phyloP scores from a whole-genome alignment of 805 yeast species.

The Debaryomyces hansenii region DNA sequence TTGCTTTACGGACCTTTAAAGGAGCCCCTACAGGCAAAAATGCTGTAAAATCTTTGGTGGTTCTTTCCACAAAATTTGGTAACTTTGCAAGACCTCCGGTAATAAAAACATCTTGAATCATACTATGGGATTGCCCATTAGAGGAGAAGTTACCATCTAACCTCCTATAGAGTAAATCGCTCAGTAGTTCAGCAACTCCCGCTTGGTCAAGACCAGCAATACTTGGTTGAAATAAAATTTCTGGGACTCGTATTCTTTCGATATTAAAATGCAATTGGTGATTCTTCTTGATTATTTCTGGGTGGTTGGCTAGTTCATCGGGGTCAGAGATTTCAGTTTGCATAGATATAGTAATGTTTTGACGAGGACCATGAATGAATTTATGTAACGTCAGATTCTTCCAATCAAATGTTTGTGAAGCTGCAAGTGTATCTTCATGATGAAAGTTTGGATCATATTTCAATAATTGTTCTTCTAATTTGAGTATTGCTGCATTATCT shows the following conservation, averaged over 20 bases:
- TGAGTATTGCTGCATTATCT: conserved; percentile 58
- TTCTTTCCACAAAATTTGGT: conserved; percentile 64
- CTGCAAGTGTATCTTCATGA: conserved; percentile 79
- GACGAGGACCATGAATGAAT: conserved; percentile 88
- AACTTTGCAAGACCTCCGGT: conserved; percentile 84
- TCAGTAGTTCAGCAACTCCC: conserved; percentile 78
- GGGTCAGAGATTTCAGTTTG: conserved; percentile 42
- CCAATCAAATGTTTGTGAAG: conserved; percentile 76
- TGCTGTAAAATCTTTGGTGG: conserved; percentile 65
- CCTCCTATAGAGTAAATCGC: conserved; percentile 62
- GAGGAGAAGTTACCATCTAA: conserved; percentile 55
- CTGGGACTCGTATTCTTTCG: conserved; percentile 91
- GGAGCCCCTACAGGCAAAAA: conserved; percentile 70
- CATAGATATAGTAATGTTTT: conserved; percentile 60
- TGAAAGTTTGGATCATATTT: conserved; percentile 85
- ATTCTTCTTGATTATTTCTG: conserved; percentile 76
- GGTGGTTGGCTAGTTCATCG: conserved; percentile 44
- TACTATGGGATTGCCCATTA: conserved; percentile 52
- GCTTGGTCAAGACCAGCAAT: conserved; percentile 97
- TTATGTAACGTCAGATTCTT: conserved; percentile 73
- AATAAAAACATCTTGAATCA: conserved; percentile 66
- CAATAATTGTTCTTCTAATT: conserved; percentile 72
- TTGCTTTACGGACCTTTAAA: conserved; percentile 60
- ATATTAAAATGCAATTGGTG: conserved; percentile 90
- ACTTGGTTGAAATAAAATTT: conserved; percentile 85